Conservation (phyloP, 2,329 filamentous ascomycete species). For the Fusarium tjaetaba region DNA sequence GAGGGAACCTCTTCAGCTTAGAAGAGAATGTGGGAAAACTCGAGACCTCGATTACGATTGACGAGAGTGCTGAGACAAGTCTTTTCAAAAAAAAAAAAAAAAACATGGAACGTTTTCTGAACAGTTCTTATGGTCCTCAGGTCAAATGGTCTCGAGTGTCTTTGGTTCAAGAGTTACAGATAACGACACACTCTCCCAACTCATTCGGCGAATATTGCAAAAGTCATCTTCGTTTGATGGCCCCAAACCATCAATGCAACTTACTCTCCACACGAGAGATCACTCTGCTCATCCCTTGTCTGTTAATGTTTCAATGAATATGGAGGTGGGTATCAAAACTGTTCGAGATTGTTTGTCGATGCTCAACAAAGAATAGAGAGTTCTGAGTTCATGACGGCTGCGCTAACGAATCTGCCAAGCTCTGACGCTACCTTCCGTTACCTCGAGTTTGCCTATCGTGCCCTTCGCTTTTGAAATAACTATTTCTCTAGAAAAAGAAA, state of each 20-base stretch:
- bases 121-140: background rate
- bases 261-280: background rate
- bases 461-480: no score
- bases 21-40: background rate
- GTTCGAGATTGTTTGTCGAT: background rate
- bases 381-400: background rate
- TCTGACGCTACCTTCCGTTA: background rate
- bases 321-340: background rate
- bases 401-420: slow-evolving; percentile 1
- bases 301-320: background rate
- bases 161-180: background rate
- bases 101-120: background rate
- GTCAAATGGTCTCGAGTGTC: background rate
- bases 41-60: background rate
- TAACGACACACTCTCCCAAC: background rate
- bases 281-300: background rate
- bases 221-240: background rate
- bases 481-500: no score
- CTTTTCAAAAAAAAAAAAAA: no score
- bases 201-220: background rate
- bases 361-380: slow-evolving; percentile 8
- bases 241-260: background rate
- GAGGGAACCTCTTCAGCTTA: background rate
- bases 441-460: background rate
- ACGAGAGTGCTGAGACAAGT: background rate